Percentiles rank a stretch among this genome's conserved stretches.
Evolutionary conservation across 495 filamentous ascomycete genomes (phyloP).

Genomic region (Bryoglossum gracile): DNA sequence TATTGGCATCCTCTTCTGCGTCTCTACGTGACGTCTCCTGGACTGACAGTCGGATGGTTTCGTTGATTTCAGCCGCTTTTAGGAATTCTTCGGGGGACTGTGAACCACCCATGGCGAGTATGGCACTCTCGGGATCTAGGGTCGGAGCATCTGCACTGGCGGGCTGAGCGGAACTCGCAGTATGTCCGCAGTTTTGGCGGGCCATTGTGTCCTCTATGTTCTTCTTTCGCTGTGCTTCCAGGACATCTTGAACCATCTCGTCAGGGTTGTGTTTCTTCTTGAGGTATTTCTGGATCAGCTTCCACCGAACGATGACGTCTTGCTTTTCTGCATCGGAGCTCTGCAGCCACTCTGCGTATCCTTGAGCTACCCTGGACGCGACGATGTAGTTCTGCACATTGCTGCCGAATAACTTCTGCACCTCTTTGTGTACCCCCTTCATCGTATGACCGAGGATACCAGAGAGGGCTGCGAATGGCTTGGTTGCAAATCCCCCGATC

Average conservation of each 20-base stretch:
- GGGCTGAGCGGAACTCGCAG: conserved; percentile 5
- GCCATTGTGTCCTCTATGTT: conserved; percentile 4
- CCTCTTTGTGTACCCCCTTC: conserved; percentile 1
- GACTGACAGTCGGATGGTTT: conserved; percentile 58
- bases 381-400: conserved; percentile 62
- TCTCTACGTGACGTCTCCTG: conserved; percentile 57
- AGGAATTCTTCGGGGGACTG: conserved; percentile 7
- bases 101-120: conserved; percentile 5
- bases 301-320: conserved; percentile 52
- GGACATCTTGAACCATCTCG: conserved; percentile 5
- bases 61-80: conserved; percentile 48
- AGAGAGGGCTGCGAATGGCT: neutral
- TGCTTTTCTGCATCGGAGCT: conserved; percentile 43
- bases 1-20: conserved; percentile 50
- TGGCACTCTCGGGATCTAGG: conserved; percentile 4
- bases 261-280: conserved; percentile 24
- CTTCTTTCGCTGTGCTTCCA: conserved; percentile 5
- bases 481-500: conserved; percentile 44
- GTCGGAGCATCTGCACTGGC: conserved; percentile 6
- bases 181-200: conserved; percentile 5
- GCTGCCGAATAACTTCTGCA: conserved; percentile 4
- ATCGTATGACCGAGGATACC: neutral
- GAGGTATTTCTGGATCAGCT: conserved; percentile 41
- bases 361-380: conserved; percentile 60
- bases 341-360: conserved; percentile 48